Evolutionary conservation across 1,284 basidiomycete species (phyloP).

Genomic region (Marasmius tenuissimus): DNA sequence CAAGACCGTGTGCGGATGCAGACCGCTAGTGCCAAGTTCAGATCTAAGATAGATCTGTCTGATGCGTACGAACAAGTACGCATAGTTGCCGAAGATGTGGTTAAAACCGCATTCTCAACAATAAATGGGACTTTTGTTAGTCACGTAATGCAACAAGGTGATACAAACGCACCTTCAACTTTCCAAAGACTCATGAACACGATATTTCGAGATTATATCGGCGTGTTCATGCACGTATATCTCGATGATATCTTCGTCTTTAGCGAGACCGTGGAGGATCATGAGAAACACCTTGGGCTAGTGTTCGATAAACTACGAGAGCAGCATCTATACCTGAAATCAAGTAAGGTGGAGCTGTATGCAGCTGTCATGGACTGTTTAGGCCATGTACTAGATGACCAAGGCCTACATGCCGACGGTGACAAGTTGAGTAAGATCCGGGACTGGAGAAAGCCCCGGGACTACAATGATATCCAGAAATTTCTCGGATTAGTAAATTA

Average conservation of each 20-base stretch:
- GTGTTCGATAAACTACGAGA: conserved; percentile 20
- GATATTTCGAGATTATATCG: conserved; percentile 26
- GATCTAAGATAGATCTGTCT: too few relatives aligned
- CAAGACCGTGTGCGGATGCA: too few relatives aligned
- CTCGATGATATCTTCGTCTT: conserved; percentile 40
- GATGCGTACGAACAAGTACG: too few relatives aligned
- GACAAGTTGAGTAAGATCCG: conserved; percentile 6
- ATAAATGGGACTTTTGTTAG: too few relatives aligned
- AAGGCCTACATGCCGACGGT: conserved; percentile 23
- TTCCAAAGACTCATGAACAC: conserved; percentile 21
- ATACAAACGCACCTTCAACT: conserved; percentile 1
- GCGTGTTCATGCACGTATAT: conserved; percentile 29
- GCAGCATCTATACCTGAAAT: conserved; percentile 21
- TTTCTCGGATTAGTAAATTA: too few relatives aligned
- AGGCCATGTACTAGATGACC: conserved; percentile 27
- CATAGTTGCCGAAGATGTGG: too few relatives aligned
- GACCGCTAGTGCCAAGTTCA: too few relatives aligned
- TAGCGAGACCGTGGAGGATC: conserved; percentile 26
- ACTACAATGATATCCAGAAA: too few relatives aligned
- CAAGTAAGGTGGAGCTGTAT: conserved; percentile 32
- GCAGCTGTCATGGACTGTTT: conserved; percentile 27
- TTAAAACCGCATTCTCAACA: too few relatives aligned
- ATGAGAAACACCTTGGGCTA: conserved; percentile 19
- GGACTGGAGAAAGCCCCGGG: too few relatives aligned
- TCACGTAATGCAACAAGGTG: too few relatives aligned